Evolutionary conservation across 192 early-diverging fungal genomes (phyloP).

Genomic region (Physocladia obscura): DNA sequence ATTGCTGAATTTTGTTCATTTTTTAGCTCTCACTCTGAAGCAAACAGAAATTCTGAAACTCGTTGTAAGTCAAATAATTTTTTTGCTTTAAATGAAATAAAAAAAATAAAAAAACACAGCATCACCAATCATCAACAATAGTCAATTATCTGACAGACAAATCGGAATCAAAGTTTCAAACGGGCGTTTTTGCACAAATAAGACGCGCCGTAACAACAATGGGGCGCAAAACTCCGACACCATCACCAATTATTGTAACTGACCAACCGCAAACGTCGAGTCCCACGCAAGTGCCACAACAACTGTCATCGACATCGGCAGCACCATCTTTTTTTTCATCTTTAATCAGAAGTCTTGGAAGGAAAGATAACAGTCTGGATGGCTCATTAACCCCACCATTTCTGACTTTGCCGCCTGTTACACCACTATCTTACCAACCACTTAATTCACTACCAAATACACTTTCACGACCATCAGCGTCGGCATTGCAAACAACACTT

Average conservation of each 20-base stretch:
- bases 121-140: conserved; percentile 43
- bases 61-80: too few relatives aligned
- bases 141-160: conserved; percentile 45
- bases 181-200: background rate
- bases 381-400: too few relatives aligned
- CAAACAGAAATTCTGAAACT: conserved; percentile 50
- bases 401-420: too few relatives aligned
- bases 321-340: conserved; percentile 1
- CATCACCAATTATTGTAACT: background rate
- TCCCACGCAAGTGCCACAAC: conserved; percentile 1
- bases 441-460: too few relatives aligned
- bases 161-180: too few relatives aligned
- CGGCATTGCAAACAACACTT: too few relatives aligned
- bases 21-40: conserved; percentile 34
- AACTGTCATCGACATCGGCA: conserved; percentile 10
- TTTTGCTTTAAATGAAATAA: too few relatives aligned
- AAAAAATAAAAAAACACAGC: too few relatives aligned
- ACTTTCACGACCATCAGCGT: too few relatives aligned
- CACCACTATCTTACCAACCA: too few relatives aligned
- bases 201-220: background rate
- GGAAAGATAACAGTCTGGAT: too few relatives aligned
- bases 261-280: background rate
- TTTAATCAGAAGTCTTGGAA: too few relatives aligned
- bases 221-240: background rate
- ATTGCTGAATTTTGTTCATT: background rate